Base-by-base conservation (phyloP, 345 rosid genomes). In the Citrus sp. region DNA sequence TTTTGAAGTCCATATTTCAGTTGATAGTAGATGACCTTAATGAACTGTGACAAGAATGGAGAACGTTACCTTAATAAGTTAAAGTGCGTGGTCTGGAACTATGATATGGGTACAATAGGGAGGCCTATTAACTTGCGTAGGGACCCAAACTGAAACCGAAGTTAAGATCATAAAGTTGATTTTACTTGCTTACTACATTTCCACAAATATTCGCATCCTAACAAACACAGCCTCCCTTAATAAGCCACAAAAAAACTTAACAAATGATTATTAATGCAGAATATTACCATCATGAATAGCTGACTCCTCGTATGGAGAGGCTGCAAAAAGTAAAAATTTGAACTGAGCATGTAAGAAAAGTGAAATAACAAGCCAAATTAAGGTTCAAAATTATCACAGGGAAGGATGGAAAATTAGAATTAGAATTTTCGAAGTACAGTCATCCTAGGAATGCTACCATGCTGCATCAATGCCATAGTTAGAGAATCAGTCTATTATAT, bases 251-350 rank as follows among this genome's bases (percentile, higher is more conserved):
- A 51, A 51, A 73, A 51, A 34, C 58, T 68, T 14, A 9, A 30
- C 18, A 64, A 37, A 28, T 24, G 42, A 40, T 54, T 18, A 5
- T 40, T n/a, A 81, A 25, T 66, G 32, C 59, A 70, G 67, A 76
- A 64, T 14, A 67, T 80, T 77, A 95, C 99, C 96, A 91, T 93
- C 12, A 91, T 86, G 74, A 89, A 95, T 40, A 95, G 91, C 51
- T 71, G 91, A 73, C 90, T 95, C 86, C 97, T 93, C 1, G 96
- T 91, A 35, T n/a, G 92, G 72, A 95, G 90, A 64, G 99, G 99
- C 99, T 95, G 92, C 74, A 88, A 76, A 76, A 77, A 61, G 67
- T 35, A 76, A 65, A n/a, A 13, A 37, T 24, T 22, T 42, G 62
- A 35, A 27, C 51, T 3, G 5, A 46, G 51, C 51, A 46, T 12